Evolutionary conservation across 768 basidiomycete species (phyloP).

Genomic region (Tremella fuciformis): DNA sequence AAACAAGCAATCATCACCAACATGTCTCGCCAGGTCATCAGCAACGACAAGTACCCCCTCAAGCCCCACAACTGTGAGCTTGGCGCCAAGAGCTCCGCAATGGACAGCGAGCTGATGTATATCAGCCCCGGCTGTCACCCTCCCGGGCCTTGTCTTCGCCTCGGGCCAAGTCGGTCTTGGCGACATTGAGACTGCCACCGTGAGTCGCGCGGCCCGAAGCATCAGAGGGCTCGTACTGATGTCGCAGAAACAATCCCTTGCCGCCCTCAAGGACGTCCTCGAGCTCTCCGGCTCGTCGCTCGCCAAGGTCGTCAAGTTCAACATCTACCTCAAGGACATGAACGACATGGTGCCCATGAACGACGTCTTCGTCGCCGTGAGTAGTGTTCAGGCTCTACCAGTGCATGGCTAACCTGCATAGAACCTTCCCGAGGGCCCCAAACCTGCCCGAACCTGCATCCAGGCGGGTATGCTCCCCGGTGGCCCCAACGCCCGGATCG

Average conservation of each 20-base stretch:
- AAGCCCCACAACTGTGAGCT: constrained; percentile 25
- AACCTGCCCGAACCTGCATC: constrained; percentile 24
- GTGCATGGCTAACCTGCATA: too few relatives aligned
- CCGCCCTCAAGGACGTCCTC: constrained; percentile 36
- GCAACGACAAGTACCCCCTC: constrained; percentile 21
- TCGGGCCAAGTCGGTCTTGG: constrained; percentile 19
- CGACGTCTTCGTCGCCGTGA: constrained; percentile 24
- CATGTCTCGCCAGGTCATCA: constrained; percentile 4
- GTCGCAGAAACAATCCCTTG: constrained; percentile 1
- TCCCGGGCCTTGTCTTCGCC: constrained; percentile 19
- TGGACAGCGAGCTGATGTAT: neutral
- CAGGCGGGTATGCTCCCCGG: constrained; percentile 19
- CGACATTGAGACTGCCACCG: constrained; percentile 20
- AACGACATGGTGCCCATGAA: constrained; percentile 20
- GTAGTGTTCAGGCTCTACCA: neutral
- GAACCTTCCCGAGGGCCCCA: constrained; percentile 1
- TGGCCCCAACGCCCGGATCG: neutral
- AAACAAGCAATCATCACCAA: neutral
- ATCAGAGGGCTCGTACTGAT: too few relatives aligned
- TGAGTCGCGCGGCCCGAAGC: neutral
- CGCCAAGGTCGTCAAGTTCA: constrained; percentile 28
- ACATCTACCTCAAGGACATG: constrained; percentile 21
- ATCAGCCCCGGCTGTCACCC: constrained; percentile 16
- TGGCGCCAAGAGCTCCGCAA: neutral
- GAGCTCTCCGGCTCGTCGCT: constrained; percentile 37